Conservation (phyloP, 2,329 filamentous ascomycete species). For the Cucurbitaria berberidis region DNA sequence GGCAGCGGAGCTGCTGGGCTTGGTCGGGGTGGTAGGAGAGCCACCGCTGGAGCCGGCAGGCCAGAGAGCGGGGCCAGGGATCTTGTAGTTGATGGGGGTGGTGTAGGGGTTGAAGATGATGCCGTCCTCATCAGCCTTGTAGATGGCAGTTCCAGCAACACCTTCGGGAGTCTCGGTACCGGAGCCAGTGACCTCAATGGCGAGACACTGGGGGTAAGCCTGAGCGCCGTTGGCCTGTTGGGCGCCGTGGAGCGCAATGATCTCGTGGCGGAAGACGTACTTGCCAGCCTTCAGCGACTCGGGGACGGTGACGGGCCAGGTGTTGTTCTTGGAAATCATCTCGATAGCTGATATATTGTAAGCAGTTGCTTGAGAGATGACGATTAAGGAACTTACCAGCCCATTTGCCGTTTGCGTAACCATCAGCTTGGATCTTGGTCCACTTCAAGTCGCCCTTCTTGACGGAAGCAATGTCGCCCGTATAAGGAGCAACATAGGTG, state of each 20-base stretch:
- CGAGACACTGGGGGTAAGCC: conserved; percentile 60
- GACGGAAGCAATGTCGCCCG: conserved; percentile 38
- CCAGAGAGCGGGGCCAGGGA: conserved; percentile 53
- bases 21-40: conserved; percentile 20
- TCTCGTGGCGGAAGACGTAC: conserved; percentile 64
- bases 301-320: conserved; percentile 56
- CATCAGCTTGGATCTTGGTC: conserved; percentile 47
- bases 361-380: not conserved
- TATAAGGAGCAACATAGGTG: conserved; percentile 48
- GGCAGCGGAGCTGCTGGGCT: conserved; percentile 9
- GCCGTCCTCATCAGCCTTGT: conserved; percentile 49
- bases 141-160: conserved; percentile 58
- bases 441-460: conserved; percentile 46
- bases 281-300: conserved; percentile 53
- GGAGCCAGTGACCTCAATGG: conserved; percentile 58
- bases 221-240: conserved; percentile 56
- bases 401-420: conserved; percentile 44
- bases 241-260: conserved; percentile 57
- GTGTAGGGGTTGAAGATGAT: conserved; percentile 53
- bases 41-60: conserved; percentile 23
- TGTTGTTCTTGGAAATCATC: conserved; percentile 56
- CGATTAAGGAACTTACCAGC: conserved; percentile 22
- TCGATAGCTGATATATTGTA: conserved; percentile 25
- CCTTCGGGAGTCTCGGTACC: conserved; percentile 55
- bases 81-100: conserved; percentile 44